phyloP scores from a whole-genome alignment of 2,329 filamentous ascomycete species.

The Exserohilum rostratum region DNA sequence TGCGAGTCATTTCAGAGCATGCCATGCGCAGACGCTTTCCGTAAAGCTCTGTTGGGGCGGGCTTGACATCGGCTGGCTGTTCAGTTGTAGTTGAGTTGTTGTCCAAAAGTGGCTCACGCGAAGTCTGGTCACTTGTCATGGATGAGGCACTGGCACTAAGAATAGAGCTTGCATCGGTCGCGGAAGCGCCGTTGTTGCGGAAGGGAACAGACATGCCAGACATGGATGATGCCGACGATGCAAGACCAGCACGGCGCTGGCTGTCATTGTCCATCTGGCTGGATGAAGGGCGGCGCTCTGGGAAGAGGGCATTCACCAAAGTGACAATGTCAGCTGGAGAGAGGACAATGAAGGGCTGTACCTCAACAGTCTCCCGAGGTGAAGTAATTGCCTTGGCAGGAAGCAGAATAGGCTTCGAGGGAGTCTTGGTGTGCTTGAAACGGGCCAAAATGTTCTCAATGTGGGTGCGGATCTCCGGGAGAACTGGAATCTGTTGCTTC shows the following conservation, averaged over 20 bases:
- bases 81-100: slow-evolving; percentile 31
- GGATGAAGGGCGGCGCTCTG: slow-evolving; percentile 71
- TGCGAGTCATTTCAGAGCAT: slow-evolving; percentile 72
- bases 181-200: slow-evolving; percentile 59
- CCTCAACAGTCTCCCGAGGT: slow-evolving; percentile 75
- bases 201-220: slow-evolving; percentile 58
- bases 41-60: slow-evolving; percentile 52
- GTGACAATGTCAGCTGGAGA: slow-evolving; percentile 80
- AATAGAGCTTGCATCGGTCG: slow-evolving; percentile 69
- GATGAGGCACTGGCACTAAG: slow-evolving; percentile 76
- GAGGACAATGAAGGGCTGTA: slow-evolving; percentile 79
- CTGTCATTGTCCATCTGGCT: slow-evolving; percentile 52
- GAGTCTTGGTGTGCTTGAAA: slow-evolving; percentile 58
- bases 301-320: slow-evolving; percentile 82
- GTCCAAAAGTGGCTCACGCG: slow-evolving; percentile 67
- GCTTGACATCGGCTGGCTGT: slow-evolving; percentile 53
- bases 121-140: slow-evolving; percentile 73
- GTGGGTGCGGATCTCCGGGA: slow-evolving; percentile 68
- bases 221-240: slow-evolving; percentile 57
- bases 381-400: slow-evolving; percentile 75
- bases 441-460: slow-evolving; percentile 73
- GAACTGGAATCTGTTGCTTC: slow-evolving; percentile 67
- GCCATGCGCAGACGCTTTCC: slow-evolving; percentile 66
- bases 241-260: slow-evolving; percentile 54
- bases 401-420: slow-evolving; percentile 64